These are phyloP conservation scores for Emergomyces pasteurianus DNA, from an alignment of 2,329 filamentous ascomycete species.

Conservation along the genomic window DNA sequence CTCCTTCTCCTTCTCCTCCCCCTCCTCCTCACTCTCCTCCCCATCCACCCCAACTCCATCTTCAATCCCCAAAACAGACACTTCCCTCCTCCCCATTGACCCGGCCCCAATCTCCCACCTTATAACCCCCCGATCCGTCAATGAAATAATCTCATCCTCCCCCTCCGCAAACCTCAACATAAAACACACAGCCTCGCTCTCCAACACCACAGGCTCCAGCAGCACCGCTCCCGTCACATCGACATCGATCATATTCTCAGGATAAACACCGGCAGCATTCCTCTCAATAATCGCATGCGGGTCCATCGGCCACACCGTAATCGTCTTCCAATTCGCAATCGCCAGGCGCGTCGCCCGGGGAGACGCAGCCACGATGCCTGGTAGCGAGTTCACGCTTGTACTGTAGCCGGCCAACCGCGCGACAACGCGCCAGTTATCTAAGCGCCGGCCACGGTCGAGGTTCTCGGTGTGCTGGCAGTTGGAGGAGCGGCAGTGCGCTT, in stretches of 20 bases:
- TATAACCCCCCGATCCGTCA: constrained; percentile 33
- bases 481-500: constrained; percentile 16
- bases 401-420: constrained; percentile 27
- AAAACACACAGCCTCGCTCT: constrained; percentile 28
- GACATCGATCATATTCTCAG: constrained; percentile 13
- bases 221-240: constrained; percentile 13
- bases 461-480: constrained; percentile 25
- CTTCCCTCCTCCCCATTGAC: constrained; percentile 16
- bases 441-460: constrained; percentile 29
- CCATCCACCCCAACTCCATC: not conserved
- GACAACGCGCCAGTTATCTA: constrained; percentile 25
- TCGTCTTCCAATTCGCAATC: constrained; percentile 30
- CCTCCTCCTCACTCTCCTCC: not conserved
- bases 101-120: constrained; percentile 24
- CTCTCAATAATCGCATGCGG: constrained; percentile 26
- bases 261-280: constrained; percentile 21
- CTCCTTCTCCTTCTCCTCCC: not conserved
- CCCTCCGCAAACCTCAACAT: constrained; percentile 22
- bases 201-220: constrained; percentile 23
- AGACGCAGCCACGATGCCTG: constrained; percentile 28
- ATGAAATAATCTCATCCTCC: constrained; percentile 28
- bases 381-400: constrained; percentile 23
- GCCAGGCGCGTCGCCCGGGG: constrained; percentile 27
- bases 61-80: constrained; percentile 4
- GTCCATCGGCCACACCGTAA: constrained; percentile 31